These are phyloP conservation scores for Pugionium dolabratum DNA, from an alignment of 345 rosid species.

Conservation along the genomic window DNA sequence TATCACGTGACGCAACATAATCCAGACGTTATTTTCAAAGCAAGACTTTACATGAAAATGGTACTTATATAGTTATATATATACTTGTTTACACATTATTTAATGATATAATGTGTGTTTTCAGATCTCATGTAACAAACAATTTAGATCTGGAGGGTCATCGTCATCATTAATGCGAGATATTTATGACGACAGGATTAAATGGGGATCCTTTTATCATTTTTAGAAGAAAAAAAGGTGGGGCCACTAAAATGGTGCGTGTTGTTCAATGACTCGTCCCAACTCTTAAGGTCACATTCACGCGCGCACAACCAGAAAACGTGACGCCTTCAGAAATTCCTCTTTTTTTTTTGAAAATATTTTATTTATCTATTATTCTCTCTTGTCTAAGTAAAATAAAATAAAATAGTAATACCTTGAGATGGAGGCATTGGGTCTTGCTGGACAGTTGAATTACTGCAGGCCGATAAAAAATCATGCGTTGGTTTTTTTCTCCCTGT, in stretches of 20 bases:
- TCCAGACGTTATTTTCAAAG: slow-evolving; percentile 18
- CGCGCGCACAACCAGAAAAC: slow-evolving; percentile 43
- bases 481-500: slow-evolving; percentile 72
- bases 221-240: background rate
- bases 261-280: slow-evolving; percentile 22
- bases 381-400: background rate
- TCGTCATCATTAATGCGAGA: slow-evolving; percentile 23
- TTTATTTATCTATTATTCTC: background rate
- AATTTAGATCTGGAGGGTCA: slow-evolving; percentile 20
- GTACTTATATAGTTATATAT: background rate
- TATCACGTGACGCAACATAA: slow-evolving; percentile 24
- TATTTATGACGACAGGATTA: slow-evolving; percentile 7
- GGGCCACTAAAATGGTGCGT: slow-evolving; percentile 22
- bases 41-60: slow-evolving; percentile 22
- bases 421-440: slow-evolving; percentile 69
- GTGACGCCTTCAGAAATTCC: slow-evolving; percentile 29
- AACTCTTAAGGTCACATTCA: slow-evolving; percentile 41
- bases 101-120: background rate
- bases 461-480: slow-evolving; percentile 80
- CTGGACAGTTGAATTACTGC: slow-evolving; percentile 55
- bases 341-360: background rate
- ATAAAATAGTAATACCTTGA: slow-evolving; percentile 54
- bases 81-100: slow-evolving; percentile 1
- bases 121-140: slow-evolving; percentile 25
- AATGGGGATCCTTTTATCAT: slow-evolving; percentile 4